phyloP scores from a whole-genome alignment of 169 alveolate genomes.

The Plasmodium fragile region DNA sequence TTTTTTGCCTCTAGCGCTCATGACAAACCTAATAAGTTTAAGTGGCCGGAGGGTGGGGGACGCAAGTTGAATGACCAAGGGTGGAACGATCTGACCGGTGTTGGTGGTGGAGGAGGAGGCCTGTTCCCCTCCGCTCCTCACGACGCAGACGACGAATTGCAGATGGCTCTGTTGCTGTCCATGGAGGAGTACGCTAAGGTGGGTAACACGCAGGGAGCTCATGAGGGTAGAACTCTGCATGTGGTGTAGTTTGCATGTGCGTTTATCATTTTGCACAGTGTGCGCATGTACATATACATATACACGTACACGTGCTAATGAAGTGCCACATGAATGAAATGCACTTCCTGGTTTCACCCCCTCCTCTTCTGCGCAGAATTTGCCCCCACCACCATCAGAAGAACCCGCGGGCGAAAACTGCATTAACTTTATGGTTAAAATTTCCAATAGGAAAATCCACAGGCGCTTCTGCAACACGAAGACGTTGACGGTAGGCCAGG shows the following conservation, averaged over 20 bases:
- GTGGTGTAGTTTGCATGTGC: not conserved
- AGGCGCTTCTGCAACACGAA: constrained; percentile 20
- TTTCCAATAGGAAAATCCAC: constrained; percentile 50
- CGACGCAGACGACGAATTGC: constrained; percentile 66
- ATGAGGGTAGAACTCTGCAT: not conserved
- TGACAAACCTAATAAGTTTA: constrained; percentile 26
- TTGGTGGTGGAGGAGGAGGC: not conserved
- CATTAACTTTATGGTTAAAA: constrained; percentile 47
- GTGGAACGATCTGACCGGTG: not conserved
- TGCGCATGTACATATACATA: not conserved
- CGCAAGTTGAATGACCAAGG: constrained; percentile 47
- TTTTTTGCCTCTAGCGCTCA: not conserved
- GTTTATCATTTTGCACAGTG: not conserved
- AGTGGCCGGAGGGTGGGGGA: constrained; percentile 75
- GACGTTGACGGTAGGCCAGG: constrained; percentile 27
- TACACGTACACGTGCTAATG: not conserved
- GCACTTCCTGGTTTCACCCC: not conserved
- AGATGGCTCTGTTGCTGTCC: constrained; percentile 56
- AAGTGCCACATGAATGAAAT: not conserved
- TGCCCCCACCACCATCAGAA: constrained; percentile 47
- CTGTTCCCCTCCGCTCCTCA: not conserved
- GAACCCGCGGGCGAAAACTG: constrained; percentile 20
- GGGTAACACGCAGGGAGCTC: not conserved
- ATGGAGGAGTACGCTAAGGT: constrained; percentile 74
- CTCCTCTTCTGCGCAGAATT: constrained; percentile 21